Base-by-base conservation (phyloP, 1,284 basidiomycete species). In the Cystobasidiaceae sp. region DNA sequence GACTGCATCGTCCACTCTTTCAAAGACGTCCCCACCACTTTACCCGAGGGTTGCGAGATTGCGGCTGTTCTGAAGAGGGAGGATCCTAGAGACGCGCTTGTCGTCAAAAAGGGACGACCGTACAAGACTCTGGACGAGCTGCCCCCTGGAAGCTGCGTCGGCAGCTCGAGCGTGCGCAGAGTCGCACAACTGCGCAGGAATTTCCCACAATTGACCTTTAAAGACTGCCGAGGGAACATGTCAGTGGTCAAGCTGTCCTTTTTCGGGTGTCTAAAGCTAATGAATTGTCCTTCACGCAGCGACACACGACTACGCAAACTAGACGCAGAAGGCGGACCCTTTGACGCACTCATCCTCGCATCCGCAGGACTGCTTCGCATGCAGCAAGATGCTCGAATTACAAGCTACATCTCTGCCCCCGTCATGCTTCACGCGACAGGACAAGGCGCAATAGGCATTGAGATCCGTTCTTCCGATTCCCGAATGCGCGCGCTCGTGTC, bases 1-100 rank as follows among this genome's bases (percentile, higher is more conserved):
- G 96, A 98, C 76, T 86, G 97, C 80, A 86, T 99, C 72, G 87
- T 98, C 21, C 96, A 98, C 78, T 87, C 84, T 61, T 81, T 92
- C 72, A 99, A 99, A 78, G 96, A 98, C 76, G 85, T 97, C 21
- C 94, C 94, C 9, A 98, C 94, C 2, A 80, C 81, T 2, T 78
- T 97, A 28, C 92, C 92, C 0, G 83, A 84, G 0, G 90, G 90
- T 0, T 93, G 90, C 75, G 84, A 87, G 74, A 83, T 98, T 51
- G 91, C 85, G 7, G 92, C 89, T 4, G 86, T 97, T 67, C 76
- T 91, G 68, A 84, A 93, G 76, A 80, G 96, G 57, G 94, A 93
- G 76, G 87, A 96, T 76, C 90, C 90, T 0, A 83, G 88, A 58
- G 96, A 98, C 75, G 88, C 87, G 28, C 77, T 99, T 57, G 89